Conservation (phyloP, 2,329 filamentous ascomycete species). For the Cylindrodendrum hubeiense region DNA sequence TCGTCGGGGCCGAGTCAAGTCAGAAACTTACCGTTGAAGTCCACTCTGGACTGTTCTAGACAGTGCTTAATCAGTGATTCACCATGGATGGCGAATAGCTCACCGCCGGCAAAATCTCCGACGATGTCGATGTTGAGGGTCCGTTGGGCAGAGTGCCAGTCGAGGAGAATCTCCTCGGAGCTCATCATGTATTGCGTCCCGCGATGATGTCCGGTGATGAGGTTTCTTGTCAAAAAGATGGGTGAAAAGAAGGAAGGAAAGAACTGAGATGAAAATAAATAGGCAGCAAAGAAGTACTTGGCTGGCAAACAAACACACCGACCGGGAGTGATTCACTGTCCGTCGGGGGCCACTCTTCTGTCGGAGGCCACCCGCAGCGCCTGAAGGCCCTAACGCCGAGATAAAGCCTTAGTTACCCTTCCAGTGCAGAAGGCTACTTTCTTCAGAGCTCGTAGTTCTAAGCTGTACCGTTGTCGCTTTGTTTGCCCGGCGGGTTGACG, state of each 20-base stretch:
- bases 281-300: background rate
- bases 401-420: background rate
- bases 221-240: background rate
- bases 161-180: constrained; percentile 9
- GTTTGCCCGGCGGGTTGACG: too few species aligned
- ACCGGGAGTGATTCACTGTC: background rate
- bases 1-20: background rate
- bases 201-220: background rate
- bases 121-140: constrained; percentile 69
- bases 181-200: background rate
- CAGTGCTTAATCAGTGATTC: constrained; percentile 77
- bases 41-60: constrained; percentile 71
- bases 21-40: constrained; percentile 64
- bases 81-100: constrained; percentile 79
- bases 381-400: background rate
- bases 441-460: background rate
- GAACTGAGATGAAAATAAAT: background rate
- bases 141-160: constrained; percentile 21
- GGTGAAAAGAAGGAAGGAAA: background rate
- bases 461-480: too few species aligned
- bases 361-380: background rate
- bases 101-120: constrained; percentile 80
- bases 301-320: background rate
- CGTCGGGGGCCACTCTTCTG: background rate
- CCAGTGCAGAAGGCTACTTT: background rate